Conservation (phyloP, 805 yeast species). For the Soucietia sequanensis region DNA sequence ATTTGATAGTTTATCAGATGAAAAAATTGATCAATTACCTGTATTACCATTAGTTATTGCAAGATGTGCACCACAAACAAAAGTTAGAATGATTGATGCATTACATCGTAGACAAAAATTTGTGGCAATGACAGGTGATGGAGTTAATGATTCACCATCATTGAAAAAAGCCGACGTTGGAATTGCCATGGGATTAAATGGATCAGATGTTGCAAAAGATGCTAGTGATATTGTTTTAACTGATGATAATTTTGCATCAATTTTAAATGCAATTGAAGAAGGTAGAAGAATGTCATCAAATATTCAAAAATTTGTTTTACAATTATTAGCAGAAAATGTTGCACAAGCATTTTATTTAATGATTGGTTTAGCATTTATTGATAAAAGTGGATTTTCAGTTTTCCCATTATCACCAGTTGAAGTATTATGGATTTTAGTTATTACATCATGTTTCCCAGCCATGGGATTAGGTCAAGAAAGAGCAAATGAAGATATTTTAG, state of each 20-base stretch:
- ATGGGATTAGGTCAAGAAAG: constrained; percentile 68
- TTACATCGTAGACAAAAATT: constrained; percentile 36
- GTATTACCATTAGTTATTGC: constrained; percentile 41
- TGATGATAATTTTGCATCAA: constrained; percentile 74
- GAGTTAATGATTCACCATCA: constrained; percentile 80
- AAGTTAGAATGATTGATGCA: constrained; percentile 42
- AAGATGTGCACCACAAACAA: constrained; percentile 41
- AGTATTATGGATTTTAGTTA: constrained; percentile 75
- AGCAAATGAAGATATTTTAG: constrained; percentile 38
- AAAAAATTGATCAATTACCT: constrained; percentile 34
- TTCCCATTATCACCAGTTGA: constrained; percentile 59
- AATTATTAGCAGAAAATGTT: constrained; percentile 69
- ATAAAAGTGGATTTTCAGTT: constrained; percentile 31
- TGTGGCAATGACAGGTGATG: constrained; percentile 54
- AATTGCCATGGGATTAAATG: constrained; percentile 77
- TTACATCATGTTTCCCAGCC: constrained; percentile 80
- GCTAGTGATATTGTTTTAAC: constrained; percentile 75
- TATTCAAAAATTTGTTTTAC: constrained; percentile 75
- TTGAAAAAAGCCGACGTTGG: constrained; percentile 78
- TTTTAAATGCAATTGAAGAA: constrained; percentile 74
- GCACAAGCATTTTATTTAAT: constrained; percentile 67
- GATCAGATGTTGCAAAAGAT: constrained; percentile 84
- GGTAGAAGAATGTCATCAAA: constrained; percentile 79
- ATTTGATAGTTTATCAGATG: constrained; percentile 30
- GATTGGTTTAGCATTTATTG: constrained; percentile 36